These are phyloP conservation scores for Neostapfia colusana DNA, from an alignment of 176 grass and related monocot species.

Conservation along the genomic window DNA sequence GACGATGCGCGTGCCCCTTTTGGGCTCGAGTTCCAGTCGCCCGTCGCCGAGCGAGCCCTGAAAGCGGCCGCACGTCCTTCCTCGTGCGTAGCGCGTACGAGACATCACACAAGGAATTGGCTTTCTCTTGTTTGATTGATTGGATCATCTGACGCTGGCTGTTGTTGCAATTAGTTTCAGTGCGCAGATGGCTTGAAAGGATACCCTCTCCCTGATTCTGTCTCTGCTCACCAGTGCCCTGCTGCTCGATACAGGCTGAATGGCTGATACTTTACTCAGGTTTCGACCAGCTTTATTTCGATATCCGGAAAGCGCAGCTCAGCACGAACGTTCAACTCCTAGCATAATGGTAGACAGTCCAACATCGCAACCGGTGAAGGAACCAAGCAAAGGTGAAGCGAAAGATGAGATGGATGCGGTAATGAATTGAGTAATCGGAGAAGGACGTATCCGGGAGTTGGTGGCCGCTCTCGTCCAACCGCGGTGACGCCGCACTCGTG, in stretches of 20 bases:
- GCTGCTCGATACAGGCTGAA: not conserved
- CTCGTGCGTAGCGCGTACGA: not conserved
- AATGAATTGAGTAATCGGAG: not conserved
- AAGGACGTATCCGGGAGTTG: not conserved
- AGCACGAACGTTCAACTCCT: not conserved
- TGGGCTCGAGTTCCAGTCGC: not conserved
- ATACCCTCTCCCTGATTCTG: not conserved
- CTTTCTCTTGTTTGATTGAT: not conserved
- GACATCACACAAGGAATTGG: not conserved
- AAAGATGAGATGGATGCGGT: not conserved
- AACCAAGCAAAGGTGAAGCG: not conserved
- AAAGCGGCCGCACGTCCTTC: slow-evolving; percentile 27
- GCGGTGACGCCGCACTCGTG: not conserved
- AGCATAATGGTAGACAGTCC: not conserved
- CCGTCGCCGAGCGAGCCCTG: not conserved
- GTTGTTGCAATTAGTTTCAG: not conserved
- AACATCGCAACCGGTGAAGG: not conserved
- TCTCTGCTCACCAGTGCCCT: not conserved
- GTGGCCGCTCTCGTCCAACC: not conserved
- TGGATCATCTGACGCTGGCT: not conserved
- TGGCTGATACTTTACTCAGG: not conserved
- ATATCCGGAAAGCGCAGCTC: not conserved
- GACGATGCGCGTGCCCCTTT: slow-evolving; percentile 4
- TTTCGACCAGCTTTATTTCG: not conserved
- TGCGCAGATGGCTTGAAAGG: not conserved